Conservation (phyloP, 495 filamentous ascomycete species). For the Aspergillus haitiensis region DNA sequence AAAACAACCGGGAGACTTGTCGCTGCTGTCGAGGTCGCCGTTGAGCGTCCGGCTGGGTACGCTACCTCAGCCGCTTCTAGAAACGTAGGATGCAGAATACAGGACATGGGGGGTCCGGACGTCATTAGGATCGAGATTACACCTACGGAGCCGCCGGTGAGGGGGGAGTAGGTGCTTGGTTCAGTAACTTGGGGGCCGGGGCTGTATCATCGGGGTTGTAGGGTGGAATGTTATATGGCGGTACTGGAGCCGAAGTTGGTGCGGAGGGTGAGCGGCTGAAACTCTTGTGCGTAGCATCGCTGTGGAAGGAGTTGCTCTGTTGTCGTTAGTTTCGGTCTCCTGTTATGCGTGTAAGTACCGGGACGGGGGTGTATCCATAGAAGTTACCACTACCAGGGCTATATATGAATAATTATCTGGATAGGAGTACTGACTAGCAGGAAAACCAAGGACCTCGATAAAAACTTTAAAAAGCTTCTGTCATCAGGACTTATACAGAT, state of each 20-base stretch:
- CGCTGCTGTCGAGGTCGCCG: slow-evolving; percentile 26
- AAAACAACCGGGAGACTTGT: slow-evolving; percentile 56
- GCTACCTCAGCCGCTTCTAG: slow-evolving; percentile 1
- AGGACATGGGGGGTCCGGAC: slow-evolving; percentile 9
- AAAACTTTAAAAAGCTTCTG: too few species aligned
- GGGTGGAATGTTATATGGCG: slow-evolving; percentile 47
- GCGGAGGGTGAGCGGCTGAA: slow-evolving; percentile 49
- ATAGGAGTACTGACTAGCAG: too few species aligned
- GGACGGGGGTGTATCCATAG: too few species aligned
- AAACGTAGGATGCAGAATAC: neutral
- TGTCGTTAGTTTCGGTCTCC: neutral
- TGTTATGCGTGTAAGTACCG: too few species aligned
- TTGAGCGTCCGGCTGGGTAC: neutral
- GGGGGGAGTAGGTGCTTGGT: slow-evolving; percentile 40
- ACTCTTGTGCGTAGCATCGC: slow-evolving; percentile 66
- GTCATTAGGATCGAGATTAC: slow-evolving; percentile 35
- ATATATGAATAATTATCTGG: too few species aligned
- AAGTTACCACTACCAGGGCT: too few species aligned
- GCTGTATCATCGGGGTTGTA: slow-evolving; percentile 32
- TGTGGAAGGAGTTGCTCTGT: slow-evolving; percentile 55
- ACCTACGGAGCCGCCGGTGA: slow-evolving; percentile 37
- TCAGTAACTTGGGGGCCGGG: slow-evolving; percentile 39
- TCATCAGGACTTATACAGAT: too few species aligned
- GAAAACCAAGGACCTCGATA: too few species aligned
- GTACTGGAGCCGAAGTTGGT: slow-evolving; percentile 36